These are phyloP conservation scores for Malassezia pachydermatis DNA, from an alignment of 1,284 basidiomycete species.

Conservation along the genomic window DNA sequence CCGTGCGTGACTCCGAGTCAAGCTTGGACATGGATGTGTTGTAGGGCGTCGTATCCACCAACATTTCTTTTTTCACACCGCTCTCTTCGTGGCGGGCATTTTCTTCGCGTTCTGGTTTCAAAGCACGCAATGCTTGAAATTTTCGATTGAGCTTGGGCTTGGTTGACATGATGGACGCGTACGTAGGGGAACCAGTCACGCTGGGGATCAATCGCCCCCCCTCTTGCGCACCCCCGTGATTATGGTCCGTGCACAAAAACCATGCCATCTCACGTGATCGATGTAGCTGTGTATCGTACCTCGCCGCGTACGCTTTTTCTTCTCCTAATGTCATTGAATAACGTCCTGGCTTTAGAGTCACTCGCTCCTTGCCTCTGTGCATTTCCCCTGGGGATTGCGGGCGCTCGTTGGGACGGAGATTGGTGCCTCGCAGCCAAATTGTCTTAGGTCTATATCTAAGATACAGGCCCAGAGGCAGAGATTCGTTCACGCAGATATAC, in stretches of 20 bases:
- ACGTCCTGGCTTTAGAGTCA: slow-evolving; percentile 21
- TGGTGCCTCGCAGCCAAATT: slow-evolving; percentile 1
- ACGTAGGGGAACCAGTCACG: too few relatives aligned
- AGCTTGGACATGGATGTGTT: not conserved
- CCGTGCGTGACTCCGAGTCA: slow-evolving; percentile 10
- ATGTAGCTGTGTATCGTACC: not conserved
- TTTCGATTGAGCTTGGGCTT: too few relatives aligned
- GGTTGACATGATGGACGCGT: too few relatives aligned
- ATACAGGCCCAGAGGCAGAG: slow-evolving; percentile 5
- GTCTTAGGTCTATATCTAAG: slow-evolving; percentile 1
- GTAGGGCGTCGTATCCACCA: slow-evolving; percentile 10
- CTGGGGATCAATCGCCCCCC: too few relatives aligned
- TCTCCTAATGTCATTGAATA: slow-evolving; percentile 13
- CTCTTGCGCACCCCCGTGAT: too few relatives aligned
- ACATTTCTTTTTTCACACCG: not conserved
- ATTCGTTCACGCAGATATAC: not conserved
- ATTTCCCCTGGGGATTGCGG: slow-evolving; percentile 16
- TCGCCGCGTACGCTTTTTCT: not conserved
- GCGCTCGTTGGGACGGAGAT: slow-evolving; percentile 20
- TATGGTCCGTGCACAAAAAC: slow-evolving; percentile 4
- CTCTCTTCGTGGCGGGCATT: not conserved
- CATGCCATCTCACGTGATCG: slow-evolving; percentile 1
- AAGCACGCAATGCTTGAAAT: slow-evolving; percentile 9
- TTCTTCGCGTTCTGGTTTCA: not conserved
- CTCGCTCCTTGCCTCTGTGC: slow-evolving; percentile 16